These are phyloP conservation scores for Plantago lanceolata DNA, from an alignment of 305 asterid species.

Conservation along the genomic window DNA sequence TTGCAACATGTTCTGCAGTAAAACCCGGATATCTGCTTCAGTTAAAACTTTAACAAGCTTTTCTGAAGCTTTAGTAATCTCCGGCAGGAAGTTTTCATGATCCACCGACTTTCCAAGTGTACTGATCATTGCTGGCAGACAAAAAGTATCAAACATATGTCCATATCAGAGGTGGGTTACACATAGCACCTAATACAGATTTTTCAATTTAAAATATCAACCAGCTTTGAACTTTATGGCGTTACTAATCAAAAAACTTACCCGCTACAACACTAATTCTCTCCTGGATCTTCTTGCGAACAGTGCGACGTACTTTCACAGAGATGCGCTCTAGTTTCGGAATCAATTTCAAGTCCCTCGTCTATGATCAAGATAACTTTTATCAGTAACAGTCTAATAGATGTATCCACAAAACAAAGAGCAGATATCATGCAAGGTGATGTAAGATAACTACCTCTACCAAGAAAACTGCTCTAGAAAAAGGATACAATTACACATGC, in stretches of 20 bases:
- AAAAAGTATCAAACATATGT: neutral
- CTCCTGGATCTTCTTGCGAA: slow-evolving; percentile 78
- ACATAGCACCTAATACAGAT: slow-evolving; percentile 6
- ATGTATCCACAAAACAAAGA: slow-evolving; percentile 12
- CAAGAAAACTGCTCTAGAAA: no score
- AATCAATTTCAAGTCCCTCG: slow-evolving; percentile 71
- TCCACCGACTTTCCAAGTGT: slow-evolving; percentile 50
- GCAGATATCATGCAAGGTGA: neutral
- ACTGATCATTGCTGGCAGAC: slow-evolving; percentile 54
- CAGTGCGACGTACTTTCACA: slow-evolving; percentile 59
- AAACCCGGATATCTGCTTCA: slow-evolving; percentile 63
- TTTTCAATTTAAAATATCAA: neutral
- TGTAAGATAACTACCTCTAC: neutral
- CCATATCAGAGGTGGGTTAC: slow-evolving; percentile 2
- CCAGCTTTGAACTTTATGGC: slow-evolving; percentile 3
- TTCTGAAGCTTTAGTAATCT: slow-evolving; percentile 62
- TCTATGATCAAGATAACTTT: slow-evolving; percentile 41
- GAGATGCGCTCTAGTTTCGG: slow-evolving; percentile 50
- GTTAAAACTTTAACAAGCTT: slow-evolving; percentile 58
- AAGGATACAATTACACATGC: no score
- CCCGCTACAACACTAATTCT: slow-evolving; percentile 70
- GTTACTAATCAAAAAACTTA: slow-evolving; percentile 25
- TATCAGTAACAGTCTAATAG: slow-evolving; percentile 8
- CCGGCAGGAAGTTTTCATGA: slow-evolving; percentile 40
- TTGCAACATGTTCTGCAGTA: slow-evolving; percentile 43